Conservation (phyloP, 2,329 filamentous ascomycete species). For the Diaporthe citrichinensis region DNA sequence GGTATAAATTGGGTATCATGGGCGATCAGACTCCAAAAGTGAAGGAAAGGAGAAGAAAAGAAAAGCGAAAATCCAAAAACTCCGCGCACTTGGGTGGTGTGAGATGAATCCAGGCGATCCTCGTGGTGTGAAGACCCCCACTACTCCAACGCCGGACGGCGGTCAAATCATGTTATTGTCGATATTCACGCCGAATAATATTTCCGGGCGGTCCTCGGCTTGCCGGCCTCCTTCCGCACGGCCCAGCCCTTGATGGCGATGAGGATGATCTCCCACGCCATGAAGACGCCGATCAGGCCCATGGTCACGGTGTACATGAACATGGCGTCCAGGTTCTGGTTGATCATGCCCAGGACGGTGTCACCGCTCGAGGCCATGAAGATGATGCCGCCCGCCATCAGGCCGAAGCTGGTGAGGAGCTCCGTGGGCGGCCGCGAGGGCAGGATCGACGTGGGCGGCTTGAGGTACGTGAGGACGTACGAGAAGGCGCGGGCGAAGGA, state of each 20-base stretch:
- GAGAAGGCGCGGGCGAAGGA: slow-evolving; percentile 83
- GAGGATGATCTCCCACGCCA: slow-evolving; percentile 85
- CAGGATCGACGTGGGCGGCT: slow-evolving; percentile 83
- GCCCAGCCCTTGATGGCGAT: slow-evolving; percentile 94
- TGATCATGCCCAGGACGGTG: slow-evolving; percentile 82
- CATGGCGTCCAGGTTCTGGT: slow-evolving; percentile 87
- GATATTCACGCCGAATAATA: slow-evolving; percentile 32
- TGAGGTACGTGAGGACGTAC: slow-evolving; percentile 84
- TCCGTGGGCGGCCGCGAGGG: slow-evolving; percentile 92
- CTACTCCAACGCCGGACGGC: neutral
- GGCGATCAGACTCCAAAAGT: slow-evolving; percentile 27
- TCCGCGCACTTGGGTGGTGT: neutral
- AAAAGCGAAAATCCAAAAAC: neutral
- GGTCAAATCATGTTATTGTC: neutral
- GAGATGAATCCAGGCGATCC: neutral
- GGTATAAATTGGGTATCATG: slow-evolving; percentile 42
- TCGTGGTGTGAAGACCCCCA: neutral
- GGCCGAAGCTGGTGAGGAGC: slow-evolving; percentile 86
- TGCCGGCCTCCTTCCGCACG: slow-evolving; percentile 60
- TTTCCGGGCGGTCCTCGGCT: slow-evolving; percentile 24
- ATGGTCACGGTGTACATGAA: slow-evolving; percentile 92
- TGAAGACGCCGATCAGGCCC: slow-evolving; percentile 84
- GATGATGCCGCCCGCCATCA: slow-evolving; percentile 88
- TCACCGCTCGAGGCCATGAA: slow-evolving; percentile 91
- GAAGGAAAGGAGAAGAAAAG: slow-evolving; percentile 1